A percentile compares a stretch with the other conserved stretches of the same genome.
phyloP scores from a whole-genome alignment of 148 eudicot species.

The Fagopyrum homotropicum region DNA sequence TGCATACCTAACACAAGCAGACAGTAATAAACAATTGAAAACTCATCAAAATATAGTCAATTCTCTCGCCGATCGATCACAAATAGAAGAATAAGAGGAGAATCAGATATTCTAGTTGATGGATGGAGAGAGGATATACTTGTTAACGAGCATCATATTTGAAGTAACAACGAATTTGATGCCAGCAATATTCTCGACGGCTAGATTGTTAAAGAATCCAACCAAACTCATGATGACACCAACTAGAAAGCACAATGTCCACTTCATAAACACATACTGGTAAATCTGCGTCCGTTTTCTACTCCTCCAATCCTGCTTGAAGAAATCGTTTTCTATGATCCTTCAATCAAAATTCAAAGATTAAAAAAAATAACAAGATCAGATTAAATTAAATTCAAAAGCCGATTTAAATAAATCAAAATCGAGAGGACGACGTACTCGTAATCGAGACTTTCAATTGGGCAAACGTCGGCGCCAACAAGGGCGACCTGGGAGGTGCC shows the following conservation, averaged over 20 bases:
- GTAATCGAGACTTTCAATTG: conserved; percentile 80
- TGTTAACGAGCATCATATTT: conserved; percentile 54
- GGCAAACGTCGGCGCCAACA: conserved; percentile 68
- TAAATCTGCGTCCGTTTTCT: conserved; percentile 46
- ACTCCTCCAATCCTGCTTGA: conserved; percentile 92
- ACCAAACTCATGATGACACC: conserved; percentile 62
- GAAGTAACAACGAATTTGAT: conserved; percentile 84
- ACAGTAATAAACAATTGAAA: conserved; percentile 7
- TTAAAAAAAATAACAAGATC: background rate
- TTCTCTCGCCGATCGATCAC: background rate
- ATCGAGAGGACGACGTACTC: conserved; percentile 32
- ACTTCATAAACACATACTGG: conserved; percentile 72
- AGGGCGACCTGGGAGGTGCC: conserved; percentile 69
- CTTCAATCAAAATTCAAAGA: conserved; percentile 26
- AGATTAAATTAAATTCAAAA: background rate
- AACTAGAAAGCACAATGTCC: conserved; percentile 67
- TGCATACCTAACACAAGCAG: conserved; percentile 32
- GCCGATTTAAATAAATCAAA: background rate
- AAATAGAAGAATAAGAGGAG: background rate
- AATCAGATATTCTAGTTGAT: background rate
- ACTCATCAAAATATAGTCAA: background rate
- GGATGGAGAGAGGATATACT: conserved; percentile 21
- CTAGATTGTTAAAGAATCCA: conserved; percentile 68
- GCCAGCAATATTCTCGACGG: conserved; percentile 84
- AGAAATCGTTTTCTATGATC: conserved; percentile 73